Evolutionary conservation across 495 filamentous ascomycete genomes (phyloP).

Genomic region (Trichoderma parareesei): DNA sequence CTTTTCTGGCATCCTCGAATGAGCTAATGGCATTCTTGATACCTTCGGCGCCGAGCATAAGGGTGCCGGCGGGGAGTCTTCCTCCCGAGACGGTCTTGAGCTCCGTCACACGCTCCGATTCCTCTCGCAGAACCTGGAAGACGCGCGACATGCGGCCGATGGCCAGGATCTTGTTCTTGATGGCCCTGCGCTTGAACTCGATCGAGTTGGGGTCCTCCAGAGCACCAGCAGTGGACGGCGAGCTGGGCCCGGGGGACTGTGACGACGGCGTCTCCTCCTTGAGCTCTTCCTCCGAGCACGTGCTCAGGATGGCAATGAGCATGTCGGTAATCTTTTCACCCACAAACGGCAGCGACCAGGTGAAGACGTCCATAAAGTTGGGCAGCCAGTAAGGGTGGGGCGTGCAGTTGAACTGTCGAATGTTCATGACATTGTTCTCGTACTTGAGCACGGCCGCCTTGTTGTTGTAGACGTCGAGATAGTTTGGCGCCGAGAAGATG

Average conservation of each 20-base stretch:
- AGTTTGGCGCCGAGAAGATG: conserved; percentile 98
- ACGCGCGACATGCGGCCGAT: conserved; percentile 95
- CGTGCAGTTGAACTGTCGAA: conserved; percentile 98
- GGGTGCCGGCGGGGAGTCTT: conserved; percentile 84
- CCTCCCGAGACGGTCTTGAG: conserved; percentile 95
- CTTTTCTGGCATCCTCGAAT: conserved; percentile 97
- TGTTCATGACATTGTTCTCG: conserved; percentile 99
- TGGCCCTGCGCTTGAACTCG: conserved; percentile 87
- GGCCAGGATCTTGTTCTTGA: conserved; percentile 99
- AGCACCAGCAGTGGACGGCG: conserved; percentile 28
- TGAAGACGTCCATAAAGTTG: conserved; percentile 99
- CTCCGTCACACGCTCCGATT: conserved; percentile 93
- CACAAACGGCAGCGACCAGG: conserved; percentile 97
- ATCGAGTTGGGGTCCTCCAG: conserved; percentile 64
- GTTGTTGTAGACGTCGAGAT: conserved; percentile 99
- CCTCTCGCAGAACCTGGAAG: conserved; percentile 96
- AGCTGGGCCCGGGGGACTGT: conserved; percentile 58
- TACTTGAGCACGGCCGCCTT: conserved; percentile 98
- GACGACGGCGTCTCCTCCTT: conserved; percentile 56
- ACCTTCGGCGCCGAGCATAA: conserved; percentile 96
- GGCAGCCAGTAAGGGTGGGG: conserved; percentile 98
- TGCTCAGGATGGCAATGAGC: conserved; percentile 97
- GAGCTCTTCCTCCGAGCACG: conserved; percentile 94
- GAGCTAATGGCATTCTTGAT: conserved; percentile 98
- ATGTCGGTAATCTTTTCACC: conserved; percentile 99